phyloP scores from a whole-genome alignment of 768 basidiomycete species.

The Calocera cornea region DNA sequence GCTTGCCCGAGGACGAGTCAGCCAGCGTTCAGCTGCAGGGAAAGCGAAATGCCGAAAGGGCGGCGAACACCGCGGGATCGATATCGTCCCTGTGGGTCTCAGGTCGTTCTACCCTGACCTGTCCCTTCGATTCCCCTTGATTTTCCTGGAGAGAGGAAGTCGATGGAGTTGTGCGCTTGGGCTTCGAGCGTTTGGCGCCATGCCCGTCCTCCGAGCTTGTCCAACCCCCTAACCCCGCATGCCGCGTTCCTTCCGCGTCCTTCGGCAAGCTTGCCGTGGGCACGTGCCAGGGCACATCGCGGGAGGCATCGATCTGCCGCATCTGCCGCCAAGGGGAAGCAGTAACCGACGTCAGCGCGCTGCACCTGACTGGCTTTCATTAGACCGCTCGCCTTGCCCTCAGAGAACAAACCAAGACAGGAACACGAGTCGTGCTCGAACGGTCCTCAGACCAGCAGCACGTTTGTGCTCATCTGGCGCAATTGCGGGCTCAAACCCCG shows the following conservation, averaged over 20 bases:
- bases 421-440: no score
- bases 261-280: constrained; percentile 1
- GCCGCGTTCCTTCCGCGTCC: constrained; percentile 4
- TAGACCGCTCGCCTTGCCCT: background rate
- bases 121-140: background rate
- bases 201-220: background rate
- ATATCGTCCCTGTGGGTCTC: no score
- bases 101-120: no score
- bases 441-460: no score
- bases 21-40: background rate
- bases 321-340: background rate
- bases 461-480: background rate
- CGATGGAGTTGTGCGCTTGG: background rate
- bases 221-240: background rate
- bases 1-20: background rate
- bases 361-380: background rate
- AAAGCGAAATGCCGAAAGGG: background rate
- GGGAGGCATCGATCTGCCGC: background rate
- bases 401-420: background rate
- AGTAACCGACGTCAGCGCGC: background rate
- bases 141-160: background rate
- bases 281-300: background rate
- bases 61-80: no score
- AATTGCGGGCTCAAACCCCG: background rate
- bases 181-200: background rate